Percentiles rank a stretch among this genome's conserved stretches.
Conservation (phyloP, 768 basidiomycete genomes). For the Boletus huronensis region DNA sequence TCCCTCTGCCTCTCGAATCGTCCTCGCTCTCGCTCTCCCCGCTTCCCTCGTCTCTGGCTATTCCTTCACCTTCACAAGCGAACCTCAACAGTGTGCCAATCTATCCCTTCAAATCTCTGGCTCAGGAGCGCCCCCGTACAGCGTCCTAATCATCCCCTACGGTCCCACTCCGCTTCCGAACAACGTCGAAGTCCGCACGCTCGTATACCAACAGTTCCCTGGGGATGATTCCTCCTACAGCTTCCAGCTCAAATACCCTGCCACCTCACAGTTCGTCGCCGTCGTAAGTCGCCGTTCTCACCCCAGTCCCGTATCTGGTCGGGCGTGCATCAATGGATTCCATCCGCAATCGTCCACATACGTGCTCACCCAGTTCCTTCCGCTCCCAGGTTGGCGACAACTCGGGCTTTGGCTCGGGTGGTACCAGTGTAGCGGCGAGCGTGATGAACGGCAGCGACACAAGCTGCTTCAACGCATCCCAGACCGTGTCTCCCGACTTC, state of each 20-base stretch:
- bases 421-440: conserved; percentile 64
- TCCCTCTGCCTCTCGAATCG: not conserved
- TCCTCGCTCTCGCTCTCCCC: conserved; percentile 17
- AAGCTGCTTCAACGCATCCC: conserved; percentile 56
- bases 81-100: conserved; percentile 65
- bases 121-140: conserved; percentile 64
- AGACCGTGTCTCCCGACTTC: conserved; percentile 50
- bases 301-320: not conserved
- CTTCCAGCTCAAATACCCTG: conserved; percentile 63
- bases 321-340: not conserved
- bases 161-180: conserved; percentile 60
- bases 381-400: conserved; percentile 52
- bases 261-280: conserved; percentile 68
- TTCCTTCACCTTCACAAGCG: conserved; percentile 40
- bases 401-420: conserved; percentile 65
- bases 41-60: conserved; percentile 36
- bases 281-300: conserved; percentile 50
- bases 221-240: conserved; percentile 37
- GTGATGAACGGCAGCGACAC: conserved; percentile 50
- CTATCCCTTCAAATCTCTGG: conserved; percentile 59
- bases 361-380: not conserved
- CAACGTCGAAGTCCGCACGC: conserved; percentile 59
- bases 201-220: conserved; percentile 53
- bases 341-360: not conserved
- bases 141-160: conserved; percentile 61